Evolutionary conservation across 148 eudicot genomes (phyloP), one percentile per base, ranked within the genome.

Genomic region (Mesembryanthemum crystallinum): DNA sequence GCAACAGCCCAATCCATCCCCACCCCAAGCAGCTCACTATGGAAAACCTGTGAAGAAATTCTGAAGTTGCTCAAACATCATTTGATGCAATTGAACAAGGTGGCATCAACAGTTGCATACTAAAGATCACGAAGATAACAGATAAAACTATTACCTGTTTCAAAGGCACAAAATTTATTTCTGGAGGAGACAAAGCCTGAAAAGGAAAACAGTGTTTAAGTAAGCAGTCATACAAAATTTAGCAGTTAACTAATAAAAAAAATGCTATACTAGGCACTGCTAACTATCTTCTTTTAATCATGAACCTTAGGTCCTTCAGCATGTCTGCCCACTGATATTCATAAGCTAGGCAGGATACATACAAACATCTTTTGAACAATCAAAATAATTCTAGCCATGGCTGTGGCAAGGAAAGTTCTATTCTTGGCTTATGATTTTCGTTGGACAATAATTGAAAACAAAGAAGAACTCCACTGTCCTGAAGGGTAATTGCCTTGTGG

Each of bases 101-200:
- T 37, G 8, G 49, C 14, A 45, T 45, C 11, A 24, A 54, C 51
- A 21, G 28, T 79, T 24, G 23, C 68, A 73, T 30, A 42, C 13
- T n/a, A 15, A 43, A 39, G 18, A 65, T 13, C 4, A 1, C 17
- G 13, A 42, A 25, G 25, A 47, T 24, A 68, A n/a, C 33, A 42
- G 23, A 25, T 24, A 29, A 25, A 35, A 27, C 25, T 15, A 35
- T 65, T 85, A 93, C 98, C 96, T 91, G 98, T 73, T 93, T 93
- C 77, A 93, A 78, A 67, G 98, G 98, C 77, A 85, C 86, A 78
- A 93, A 93, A 67, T 80, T 87, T 78, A 93, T 93, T 27, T 88
- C 82, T 74, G 85, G 61, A 20, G 98, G 96, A 75, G 90, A 83
- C 82, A 91, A 80, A 29, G 98, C 98, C 98, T 93, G 91, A 69